A percentile compares a stretch with the other conserved stretches of the same genome.
Conservation (phyloP, 257 asterid species). For the Solanum bulbocastanum region DNA sequence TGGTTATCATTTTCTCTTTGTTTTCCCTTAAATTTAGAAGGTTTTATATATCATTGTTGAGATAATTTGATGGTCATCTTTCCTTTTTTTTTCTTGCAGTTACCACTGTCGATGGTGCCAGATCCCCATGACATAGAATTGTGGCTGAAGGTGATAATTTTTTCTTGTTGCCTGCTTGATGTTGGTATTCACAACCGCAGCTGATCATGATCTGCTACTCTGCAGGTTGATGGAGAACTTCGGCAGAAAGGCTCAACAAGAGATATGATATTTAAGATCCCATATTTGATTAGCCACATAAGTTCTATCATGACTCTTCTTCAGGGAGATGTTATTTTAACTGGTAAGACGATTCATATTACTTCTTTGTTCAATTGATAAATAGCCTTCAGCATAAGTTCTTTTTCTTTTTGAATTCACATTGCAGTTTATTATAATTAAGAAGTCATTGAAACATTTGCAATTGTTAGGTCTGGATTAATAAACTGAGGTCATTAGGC, state of each 20-base stretch:
- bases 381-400: not conserved
- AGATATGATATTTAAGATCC: slow-evolving; percentile 93
- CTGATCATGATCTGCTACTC: not conserved
- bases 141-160: slow-evolving; percentile 70
- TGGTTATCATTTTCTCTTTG: not conserved
- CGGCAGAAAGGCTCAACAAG: slow-evolving; percentile 83
- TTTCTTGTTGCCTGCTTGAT: not conserved
- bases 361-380: not conserved
- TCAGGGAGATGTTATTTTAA: slow-evolving; percentile 87
- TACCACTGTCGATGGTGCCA: slow-evolving; percentile 65
- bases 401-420: not conserved
- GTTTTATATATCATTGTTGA: not conserved
- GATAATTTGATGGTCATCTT: not conserved
- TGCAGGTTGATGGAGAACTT: slow-evolving; percentile 87
- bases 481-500: not conserved
- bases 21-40: not conserved
- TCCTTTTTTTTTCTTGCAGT: slow-evolving; percentile 19
- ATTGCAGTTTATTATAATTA: not conserved
- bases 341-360: slow-evolving; percentile 37
- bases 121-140: slow-evolving; percentile 83
- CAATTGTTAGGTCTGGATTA: not conserved
- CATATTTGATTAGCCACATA: slow-evolving; percentile 93
- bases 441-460: not conserved
- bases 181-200: not conserved
- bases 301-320: slow-evolving; percentile 90